phyloP scores from a whole-genome alignment of 805 yeast genomes.

The Ogataea nonfermentans region DNA sequence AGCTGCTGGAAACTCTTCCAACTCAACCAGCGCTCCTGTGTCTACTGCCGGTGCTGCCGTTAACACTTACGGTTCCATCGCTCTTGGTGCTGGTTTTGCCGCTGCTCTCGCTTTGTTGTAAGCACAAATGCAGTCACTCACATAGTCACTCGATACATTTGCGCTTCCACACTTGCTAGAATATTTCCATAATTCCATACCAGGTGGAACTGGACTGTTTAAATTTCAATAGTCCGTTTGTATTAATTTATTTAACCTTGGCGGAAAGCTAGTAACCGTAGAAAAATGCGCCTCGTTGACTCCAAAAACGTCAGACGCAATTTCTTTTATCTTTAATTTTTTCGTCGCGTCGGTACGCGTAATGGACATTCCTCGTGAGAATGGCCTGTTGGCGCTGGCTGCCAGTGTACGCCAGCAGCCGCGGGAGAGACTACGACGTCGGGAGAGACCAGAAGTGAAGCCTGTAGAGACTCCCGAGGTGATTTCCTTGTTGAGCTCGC shows the following conservation, averaged over 20 bases:
- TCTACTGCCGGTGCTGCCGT: constrained; percentile 42
- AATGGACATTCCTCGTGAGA: constrained; percentile 7
- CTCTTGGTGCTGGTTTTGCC: constrained; percentile 80
- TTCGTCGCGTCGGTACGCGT: constrained; percentile 11
- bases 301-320: neutral
- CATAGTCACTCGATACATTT: constrained; percentile 2
- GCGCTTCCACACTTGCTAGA: constrained; percentile 12
- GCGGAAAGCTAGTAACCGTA: constrained; percentile 3
- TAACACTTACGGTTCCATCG: constrained; percentile 60
- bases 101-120: constrained; percentile 62
- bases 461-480: constrained; percentile 1
- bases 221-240: constrained; percentile 11
- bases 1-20: constrained; percentile 54
- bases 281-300: neutral
- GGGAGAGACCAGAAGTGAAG: neutral
- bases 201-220: constrained; percentile 12
- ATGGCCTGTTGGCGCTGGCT: constrained; percentile 6
- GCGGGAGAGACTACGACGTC: constrained; percentile 5
- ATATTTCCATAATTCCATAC: constrained; percentile 4
- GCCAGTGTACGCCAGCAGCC: constrained; percentile 2
- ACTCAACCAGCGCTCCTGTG: constrained; percentile 36
- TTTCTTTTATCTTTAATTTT: neutral
- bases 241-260: constrained; percentile 21
- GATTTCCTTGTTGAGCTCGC: constrained; percentile 3
- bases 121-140: constrained; percentile 14